These are phyloP conservation scores for Anastatica hierochuntica DNA, from an alignment of 345 rosid genomes.

Conservation along the genomic window DNA sequence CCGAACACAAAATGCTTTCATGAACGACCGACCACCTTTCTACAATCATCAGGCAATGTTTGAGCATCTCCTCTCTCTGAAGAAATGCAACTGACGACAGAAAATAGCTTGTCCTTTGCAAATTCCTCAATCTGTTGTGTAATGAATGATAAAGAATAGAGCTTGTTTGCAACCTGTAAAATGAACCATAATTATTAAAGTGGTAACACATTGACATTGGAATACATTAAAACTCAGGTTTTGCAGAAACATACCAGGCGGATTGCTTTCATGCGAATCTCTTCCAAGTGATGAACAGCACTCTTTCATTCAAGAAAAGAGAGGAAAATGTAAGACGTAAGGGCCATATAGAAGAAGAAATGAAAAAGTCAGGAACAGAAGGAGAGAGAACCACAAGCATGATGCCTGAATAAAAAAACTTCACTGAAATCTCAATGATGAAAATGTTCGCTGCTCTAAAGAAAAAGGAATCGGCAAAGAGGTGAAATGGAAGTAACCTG, in stretches of 20 bases:
- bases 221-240: slow-evolving; percentile 3
- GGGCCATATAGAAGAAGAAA: neutral
- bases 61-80: slow-evolving; percentile 37
- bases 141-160: slow-evolving; percentile 64
- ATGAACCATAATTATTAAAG: slow-evolving; percentile 3
- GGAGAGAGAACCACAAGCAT: slow-evolving; percentile 2
- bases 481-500: slow-evolving; percentile 45
- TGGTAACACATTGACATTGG: neutral
- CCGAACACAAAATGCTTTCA: neutral
- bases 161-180: slow-evolving; percentile 88
- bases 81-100: slow-evolving; percentile 34
- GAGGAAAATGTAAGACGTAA: slow-evolving; percentile 9
- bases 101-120: slow-evolving; percentile 59
- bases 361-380: neutral
- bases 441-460: neutral
- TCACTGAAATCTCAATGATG: neutral
- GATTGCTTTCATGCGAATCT: slow-evolving; percentile 96
- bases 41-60: slow-evolving; percentile 31
- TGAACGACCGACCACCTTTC: slow-evolving; percentile 40
- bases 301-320: slow-evolving; percentile 40
- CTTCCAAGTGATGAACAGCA: slow-evolving; percentile 88
- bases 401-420: neutral
- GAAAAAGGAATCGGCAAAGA: slow-evolving; percentile 6
- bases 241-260: slow-evolving; percentile 56
- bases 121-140: slow-evolving; percentile 82